Evolutionary conservation across 306 rosid genomes (phyloP).

Genomic region (Castanopsis chinensis): DNA sequence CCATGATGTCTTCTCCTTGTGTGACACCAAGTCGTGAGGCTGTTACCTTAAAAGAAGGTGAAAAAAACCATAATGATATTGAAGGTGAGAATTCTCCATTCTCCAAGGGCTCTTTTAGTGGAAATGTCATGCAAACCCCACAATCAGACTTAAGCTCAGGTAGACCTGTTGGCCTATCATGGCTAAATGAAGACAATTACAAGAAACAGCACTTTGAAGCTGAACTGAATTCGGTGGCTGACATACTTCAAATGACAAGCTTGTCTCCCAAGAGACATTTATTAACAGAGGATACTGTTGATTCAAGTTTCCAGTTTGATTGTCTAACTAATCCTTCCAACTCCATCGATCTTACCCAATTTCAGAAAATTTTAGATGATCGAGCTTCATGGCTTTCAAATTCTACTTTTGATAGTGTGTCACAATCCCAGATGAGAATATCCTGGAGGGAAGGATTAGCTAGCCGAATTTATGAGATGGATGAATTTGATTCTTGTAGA

Average conservation of each 20-base stretch:
- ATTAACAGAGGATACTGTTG: conserved; percentile 42
- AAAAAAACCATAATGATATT: conserved; percentile 18
- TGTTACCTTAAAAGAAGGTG: conserved; percentile 30
- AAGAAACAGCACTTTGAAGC: conserved; percentile 33
- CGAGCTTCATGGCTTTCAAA: conserved; percentile 50
- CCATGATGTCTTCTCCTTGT: conserved; percentile 37
- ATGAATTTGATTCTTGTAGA: conserved; percentile 71
- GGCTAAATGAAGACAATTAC: conserved; percentile 34
- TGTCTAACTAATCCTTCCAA: conserved; percentile 44
- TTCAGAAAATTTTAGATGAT: conserved; percentile 49
- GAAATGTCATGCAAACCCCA: conserved; percentile 77
- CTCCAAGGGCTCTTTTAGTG: conserved; percentile 57
- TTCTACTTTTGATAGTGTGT: conserved; percentile 42
- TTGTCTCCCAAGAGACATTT: conserved; percentile 31
- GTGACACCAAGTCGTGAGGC: conserved; percentile 31
- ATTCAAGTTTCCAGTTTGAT: conserved; percentile 75
- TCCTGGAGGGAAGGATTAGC: conserved; percentile 77
- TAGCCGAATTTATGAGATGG: conserved; percentile 56
- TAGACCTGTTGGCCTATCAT: conserved; percentile 34
- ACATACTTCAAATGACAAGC: conserved; percentile 36
- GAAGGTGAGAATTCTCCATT: conserved; percentile 54
- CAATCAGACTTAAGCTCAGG: conserved; percentile 56
- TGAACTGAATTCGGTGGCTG: conserved; percentile 35
- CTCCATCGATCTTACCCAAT: conserved; percentile 51
- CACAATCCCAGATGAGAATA: conserved; percentile 61